A percentile compares a stretch with the other conserved stretches of the same genome.
Conservation (phyloP, 192 early-diverging fungal genomes). For the Coemansia erecta region DNA sequence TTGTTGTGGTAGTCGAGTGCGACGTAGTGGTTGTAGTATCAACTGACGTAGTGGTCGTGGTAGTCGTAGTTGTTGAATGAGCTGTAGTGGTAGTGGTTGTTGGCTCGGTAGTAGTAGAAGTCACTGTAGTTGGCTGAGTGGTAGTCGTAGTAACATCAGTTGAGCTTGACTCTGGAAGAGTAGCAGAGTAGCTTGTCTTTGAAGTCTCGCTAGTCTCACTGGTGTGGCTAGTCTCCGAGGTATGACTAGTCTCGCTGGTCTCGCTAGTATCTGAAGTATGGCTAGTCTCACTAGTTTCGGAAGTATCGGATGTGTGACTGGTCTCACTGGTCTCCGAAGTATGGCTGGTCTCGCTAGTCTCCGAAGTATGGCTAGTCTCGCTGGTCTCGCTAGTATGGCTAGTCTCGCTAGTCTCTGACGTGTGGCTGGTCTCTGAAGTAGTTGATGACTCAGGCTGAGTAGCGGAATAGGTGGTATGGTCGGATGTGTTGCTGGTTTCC, state of each 20-base stretch:
- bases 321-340: neutral
- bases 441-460: too few relatives aligned
- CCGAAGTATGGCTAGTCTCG: too few relatives aligned
- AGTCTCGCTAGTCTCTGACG: too few relatives aligned
- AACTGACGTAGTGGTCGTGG: conserved; percentile 3
- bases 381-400: too few relatives aligned
- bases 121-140: neutral
- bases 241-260: neutral
- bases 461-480: too few relatives aligned
- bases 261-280: neutral
- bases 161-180: neutral
- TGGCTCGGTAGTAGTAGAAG: neutral
- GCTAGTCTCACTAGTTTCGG: neutral
- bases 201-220: neutral
- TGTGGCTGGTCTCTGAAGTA: neutral
- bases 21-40: conserved; percentile 1
- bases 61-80: conserved; percentile 2
- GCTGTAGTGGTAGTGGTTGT: conserved; percentile 1
- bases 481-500: too few relatives aligned
- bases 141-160: neutral
- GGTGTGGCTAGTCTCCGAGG: neutral
- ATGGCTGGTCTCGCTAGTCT: neutral
- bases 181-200: neutral
- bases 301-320: neutral
- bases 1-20: conserved; percentile 8